A percentile compares a stretch with the other conserved stretches of the same genome.
These are phyloP conservation scores for Ciborinia camelliae DNA, from an alignment of 2,329 filamentous ascomycete species.

Conservation along the genomic window DNA sequence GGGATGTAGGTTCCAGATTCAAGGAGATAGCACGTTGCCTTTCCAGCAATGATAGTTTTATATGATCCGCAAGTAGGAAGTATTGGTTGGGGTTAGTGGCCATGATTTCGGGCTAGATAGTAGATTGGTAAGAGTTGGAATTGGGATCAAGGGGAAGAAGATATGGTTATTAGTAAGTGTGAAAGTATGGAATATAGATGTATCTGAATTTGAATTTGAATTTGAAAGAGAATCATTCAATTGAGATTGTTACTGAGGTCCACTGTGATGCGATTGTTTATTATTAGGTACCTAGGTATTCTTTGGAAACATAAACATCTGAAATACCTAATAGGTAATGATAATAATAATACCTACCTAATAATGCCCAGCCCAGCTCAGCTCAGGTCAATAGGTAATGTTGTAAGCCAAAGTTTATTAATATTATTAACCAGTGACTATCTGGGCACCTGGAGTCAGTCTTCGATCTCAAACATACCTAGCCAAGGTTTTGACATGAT, in stretches of 20 bases:
- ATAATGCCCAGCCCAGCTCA: background rate
- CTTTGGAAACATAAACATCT: background rate
- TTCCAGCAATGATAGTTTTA: slow-evolving; percentile 93
- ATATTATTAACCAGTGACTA: too few relatives aligned
- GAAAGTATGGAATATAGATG: background rate
- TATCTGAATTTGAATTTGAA: too few relatives aligned
- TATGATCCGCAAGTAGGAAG: slow-evolving; percentile 89
- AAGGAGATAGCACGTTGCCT: slow-evolving; percentile 80
- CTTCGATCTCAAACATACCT: background rate
- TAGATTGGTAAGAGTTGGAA: background rate
- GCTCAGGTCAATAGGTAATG: too few relatives aligned
- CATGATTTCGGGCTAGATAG: slow-evolving; percentile 40
- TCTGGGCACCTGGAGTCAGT: too few relatives aligned
- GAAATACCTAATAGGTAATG: background rate
- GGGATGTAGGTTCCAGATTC: slow-evolving; percentile 65
- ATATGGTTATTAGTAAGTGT: too few relatives aligned
- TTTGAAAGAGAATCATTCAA: background rate
- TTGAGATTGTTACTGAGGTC: slow-evolving; percentile 3
- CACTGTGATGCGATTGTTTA: too few relatives aligned
- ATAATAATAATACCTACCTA: too few relatives aligned
- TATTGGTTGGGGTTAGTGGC: slow-evolving; percentile 66
- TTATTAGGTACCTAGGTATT: too few relatives aligned
- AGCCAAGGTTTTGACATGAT: background rate
- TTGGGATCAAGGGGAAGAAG: background rate
- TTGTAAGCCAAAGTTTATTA: background rate